phyloP scores from a whole-genome alignment of 805 yeast species.

The Sugiyamaella lignohabitans region DNA sequence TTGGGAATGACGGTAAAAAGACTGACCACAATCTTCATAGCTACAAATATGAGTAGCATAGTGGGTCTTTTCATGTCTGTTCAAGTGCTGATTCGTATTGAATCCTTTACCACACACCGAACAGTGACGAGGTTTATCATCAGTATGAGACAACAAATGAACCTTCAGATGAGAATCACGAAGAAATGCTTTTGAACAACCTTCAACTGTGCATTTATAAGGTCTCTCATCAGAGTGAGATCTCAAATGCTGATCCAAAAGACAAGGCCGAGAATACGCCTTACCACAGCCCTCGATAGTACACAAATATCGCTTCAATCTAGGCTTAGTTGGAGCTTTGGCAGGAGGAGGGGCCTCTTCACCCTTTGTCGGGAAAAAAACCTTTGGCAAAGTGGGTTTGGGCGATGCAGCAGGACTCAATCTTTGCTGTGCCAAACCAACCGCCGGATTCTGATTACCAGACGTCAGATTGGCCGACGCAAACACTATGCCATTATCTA shows the following conservation, averaged over 20 bases:
- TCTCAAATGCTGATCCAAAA: constrained; percentile 73
- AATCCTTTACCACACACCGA: constrained; percentile 75
- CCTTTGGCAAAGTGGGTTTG: constrained; percentile 13
- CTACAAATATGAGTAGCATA: constrained; percentile 57
- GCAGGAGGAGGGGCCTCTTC: background rate
- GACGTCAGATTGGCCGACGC: no score
- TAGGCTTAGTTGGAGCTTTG: constrained; percentile 21
- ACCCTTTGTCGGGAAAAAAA: constrained; percentile 7
- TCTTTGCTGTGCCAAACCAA: constrained; percentile 8
- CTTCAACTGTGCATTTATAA: constrained; percentile 47
- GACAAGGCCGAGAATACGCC: constrained; percentile 72
- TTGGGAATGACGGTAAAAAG: constrained; percentile 70
- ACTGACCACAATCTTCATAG: constrained; percentile 54
- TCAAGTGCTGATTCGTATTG: constrained; percentile 70
- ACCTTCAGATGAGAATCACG: constrained; percentile 76
- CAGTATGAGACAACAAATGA: constrained; percentile 61
- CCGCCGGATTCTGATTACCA: no score
- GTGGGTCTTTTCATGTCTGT: constrained; percentile 79
- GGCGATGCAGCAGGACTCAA: no score
- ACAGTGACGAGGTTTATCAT: constrained; percentile 67
- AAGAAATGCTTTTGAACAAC: constrained; percentile 59
- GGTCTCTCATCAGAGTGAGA: constrained; percentile 77
- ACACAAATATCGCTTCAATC: constrained; percentile 62
- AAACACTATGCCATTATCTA: no score
- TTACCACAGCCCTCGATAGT: constrained; percentile 61